Evolutionary conservation across 352 stramenopile genomes (phyloP).

Genomic region (Phytophthora citrophthora): DNA sequence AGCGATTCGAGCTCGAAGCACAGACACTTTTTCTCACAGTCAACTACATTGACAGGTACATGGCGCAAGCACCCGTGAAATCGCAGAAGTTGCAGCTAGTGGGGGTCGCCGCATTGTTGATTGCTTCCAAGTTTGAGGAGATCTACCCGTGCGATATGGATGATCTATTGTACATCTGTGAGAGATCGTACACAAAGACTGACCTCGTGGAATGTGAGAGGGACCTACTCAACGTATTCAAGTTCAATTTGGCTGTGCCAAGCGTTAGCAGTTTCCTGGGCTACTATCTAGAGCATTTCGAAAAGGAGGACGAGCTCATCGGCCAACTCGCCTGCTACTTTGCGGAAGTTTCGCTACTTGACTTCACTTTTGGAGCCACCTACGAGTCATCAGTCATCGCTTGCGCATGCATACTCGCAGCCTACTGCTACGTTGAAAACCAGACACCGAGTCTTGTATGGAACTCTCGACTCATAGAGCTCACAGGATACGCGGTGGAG

Average conservation of each 20-base stretch:
- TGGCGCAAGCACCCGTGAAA: slow-evolving; percentile 89
- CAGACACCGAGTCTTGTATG: slow-evolving; percentile 47
- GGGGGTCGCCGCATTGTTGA: slow-evolving; percentile 94
- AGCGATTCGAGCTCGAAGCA: slow-evolving; percentile 97
- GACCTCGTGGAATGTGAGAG: slow-evolving; percentile 90
- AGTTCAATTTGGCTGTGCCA: slow-evolving; percentile 97
- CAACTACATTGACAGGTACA: slow-evolving; percentile 98
- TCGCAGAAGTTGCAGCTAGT: slow-evolving; percentile 97
- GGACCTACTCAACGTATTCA: slow-evolving; percentile 94
- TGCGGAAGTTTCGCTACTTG: slow-evolving; percentile 59
- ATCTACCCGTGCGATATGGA: slow-evolving; percentile 98
- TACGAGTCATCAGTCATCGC: slow-evolving; percentile 61
- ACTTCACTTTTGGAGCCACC: slow-evolving; percentile 55
- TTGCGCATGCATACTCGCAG: slow-evolving; percentile 54
- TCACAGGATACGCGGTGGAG: slow-evolving; percentile 54
- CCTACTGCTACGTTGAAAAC: slow-evolving; percentile 57
- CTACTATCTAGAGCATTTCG: slow-evolving; percentile 92
- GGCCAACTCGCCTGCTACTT: slow-evolving; percentile 64
- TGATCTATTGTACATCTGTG: slow-evolving; percentile 98
- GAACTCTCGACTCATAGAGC: slow-evolving; percentile 53
- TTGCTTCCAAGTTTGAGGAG: slow-evolving; percentile 99
- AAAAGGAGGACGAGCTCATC: slow-evolving; percentile 43
- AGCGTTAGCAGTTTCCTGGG: slow-evolving; percentile 96
- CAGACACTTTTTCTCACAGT: slow-evolving; percentile 98
- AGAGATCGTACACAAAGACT: slow-evolving; percentile 93